Percentiles rank a stretch among this genome's conserved stretches.
Conservation (phyloP, 371 early-diverging fungal species). For the Encephalitozoon cuniculi region DNA sequence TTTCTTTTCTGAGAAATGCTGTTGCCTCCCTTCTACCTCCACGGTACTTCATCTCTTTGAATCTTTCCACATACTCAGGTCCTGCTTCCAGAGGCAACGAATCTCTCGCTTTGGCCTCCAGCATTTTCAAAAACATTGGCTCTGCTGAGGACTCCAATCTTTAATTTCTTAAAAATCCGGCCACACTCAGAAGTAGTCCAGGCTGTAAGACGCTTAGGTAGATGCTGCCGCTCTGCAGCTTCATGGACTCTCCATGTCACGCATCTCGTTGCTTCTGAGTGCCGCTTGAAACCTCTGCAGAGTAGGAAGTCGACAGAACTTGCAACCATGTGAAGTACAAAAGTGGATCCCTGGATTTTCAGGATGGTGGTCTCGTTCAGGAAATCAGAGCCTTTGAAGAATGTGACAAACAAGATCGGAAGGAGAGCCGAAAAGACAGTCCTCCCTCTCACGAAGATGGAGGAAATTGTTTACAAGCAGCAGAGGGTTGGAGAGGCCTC, state of each 20-base stretch:
- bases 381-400: constrained; percentile 44
- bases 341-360: constrained; percentile 51
- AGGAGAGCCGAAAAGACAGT: not conserved
- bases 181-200: not conserved
- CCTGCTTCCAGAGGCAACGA: not conserved
- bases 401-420: constrained; percentile 10
- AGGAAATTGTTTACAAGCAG: constrained; percentile 12
- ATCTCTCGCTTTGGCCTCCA: not conserved
- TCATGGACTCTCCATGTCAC: not conserved
- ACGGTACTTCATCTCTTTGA: constrained; percentile 21
- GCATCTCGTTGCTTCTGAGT: not conserved
- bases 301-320: not conserved
- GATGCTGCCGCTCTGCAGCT: not conserved
- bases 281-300: not conserved
- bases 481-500: constrained; percentile 2
- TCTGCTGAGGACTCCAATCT: not conserved
- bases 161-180: not conserved
- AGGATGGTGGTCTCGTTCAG: constrained; percentile 14
- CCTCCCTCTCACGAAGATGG: not conserved
- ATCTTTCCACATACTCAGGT: not conserved
- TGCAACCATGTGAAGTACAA: not conserved
- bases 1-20: constrained; percentile 17
- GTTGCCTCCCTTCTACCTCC: constrained; percentile 19
- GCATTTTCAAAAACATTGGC: constrained; percentile 5
- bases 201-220: not conserved